A percentile compares a stretch with the other conserved stretches of the same genome.
These are phyloP conservation scores for Physcomitrellopsis africana DNA, from an alignment of 225 moss, liverwort and hornwort genomes.

Conservation along the genomic window DNA sequence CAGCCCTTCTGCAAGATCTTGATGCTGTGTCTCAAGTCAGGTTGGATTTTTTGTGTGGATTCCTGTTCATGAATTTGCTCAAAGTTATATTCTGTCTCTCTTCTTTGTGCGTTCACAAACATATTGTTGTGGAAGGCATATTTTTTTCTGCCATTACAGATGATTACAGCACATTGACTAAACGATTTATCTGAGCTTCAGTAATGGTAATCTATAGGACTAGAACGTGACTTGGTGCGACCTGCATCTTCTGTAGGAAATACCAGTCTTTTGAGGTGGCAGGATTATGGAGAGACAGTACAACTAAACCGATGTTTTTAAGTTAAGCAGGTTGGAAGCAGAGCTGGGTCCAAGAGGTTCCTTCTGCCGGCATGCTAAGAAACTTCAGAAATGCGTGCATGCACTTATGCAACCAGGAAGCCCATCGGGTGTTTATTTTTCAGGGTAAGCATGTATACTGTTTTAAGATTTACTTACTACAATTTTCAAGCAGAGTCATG, in stretches of 20 bases:
- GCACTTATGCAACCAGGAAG: slow-evolving; percentile 68
- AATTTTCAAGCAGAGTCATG: slow-evolving; percentile 8
- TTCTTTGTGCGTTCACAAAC: slow-evolving; percentile 15
- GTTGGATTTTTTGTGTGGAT: slow-evolving; percentile 40
- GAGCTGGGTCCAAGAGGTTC: slow-evolving; percentile 62
- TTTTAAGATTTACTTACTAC: slow-evolving; percentile 24
- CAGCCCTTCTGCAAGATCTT: slow-evolving; percentile 69
- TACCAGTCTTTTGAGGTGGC: slow-evolving; percentile 13
- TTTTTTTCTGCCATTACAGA: not conserved
- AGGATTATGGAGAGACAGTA: slow-evolving; percentile 15
- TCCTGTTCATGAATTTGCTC: slow-evolving; percentile 7
- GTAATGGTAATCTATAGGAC: slow-evolving; percentile 21
- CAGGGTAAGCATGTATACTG: slow-evolving; percentile 50
- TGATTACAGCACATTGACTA: slow-evolving; percentile 10
- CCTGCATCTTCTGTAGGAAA: slow-evolving; percentile 4
- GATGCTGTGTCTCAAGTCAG: slow-evolving; percentile 65
- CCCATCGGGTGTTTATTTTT: slow-evolving; percentile 49
- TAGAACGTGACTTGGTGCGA: slow-evolving; percentile 19
- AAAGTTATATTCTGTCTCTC: slow-evolving; percentile 8
- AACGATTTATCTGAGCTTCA: slow-evolving; percentile 9
- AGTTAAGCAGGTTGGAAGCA: slow-evolving; percentile 63
- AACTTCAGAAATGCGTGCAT: slow-evolving; percentile 64
- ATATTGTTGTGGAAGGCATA: slow-evolving; percentile 19
- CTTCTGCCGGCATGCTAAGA: slow-evolving; percentile 63
- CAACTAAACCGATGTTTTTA: slow-evolving; percentile 16